phyloP scores from a whole-genome alignment of 192 early-diverging fungal species.

The Entomortierella chlamydospora region DNA sequence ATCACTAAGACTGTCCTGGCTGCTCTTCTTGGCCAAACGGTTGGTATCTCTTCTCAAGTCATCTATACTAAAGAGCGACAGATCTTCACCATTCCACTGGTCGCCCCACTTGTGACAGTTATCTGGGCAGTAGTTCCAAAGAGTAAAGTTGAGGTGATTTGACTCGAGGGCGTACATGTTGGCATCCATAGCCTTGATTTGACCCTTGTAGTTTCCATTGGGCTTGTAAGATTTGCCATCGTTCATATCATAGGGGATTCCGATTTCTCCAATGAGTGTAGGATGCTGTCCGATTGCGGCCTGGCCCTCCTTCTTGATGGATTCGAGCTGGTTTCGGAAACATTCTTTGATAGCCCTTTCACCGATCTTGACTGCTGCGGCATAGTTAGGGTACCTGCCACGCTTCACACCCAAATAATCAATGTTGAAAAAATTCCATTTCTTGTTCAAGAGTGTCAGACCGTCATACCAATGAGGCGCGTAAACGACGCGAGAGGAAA shows the following conservation, averaged over 20 bases:
- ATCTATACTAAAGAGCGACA: constrained; percentile 56
- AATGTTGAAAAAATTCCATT: constrained; percentile 67
- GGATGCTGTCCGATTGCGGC: constrained; percentile 59
- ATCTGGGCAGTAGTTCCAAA: constrained; percentile 70
- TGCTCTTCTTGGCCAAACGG: background rate
- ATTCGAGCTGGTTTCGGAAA: constrained; percentile 60
- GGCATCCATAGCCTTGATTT: constrained; percentile 69
- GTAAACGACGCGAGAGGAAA: constrained; percentile 60
- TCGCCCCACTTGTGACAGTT: constrained; percentile 63
- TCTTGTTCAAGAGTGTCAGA: constrained; percentile 68
- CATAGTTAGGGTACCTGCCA: constrained; percentile 62
- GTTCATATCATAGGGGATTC: constrained; percentile 68
- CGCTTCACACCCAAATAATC: constrained; percentile 67
- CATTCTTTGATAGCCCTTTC: constrained; percentile 64
- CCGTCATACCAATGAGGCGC: constrained; percentile 73
- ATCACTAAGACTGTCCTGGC: constrained; percentile 10
- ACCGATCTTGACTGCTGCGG: constrained; percentile 62
- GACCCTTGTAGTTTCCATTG: constrained; percentile 43
- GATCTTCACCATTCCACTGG: constrained; percentile 67
- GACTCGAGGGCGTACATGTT: constrained; percentile 59
- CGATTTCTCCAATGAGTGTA: constrained; percentile 63
- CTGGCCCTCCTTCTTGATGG: constrained; percentile 60
- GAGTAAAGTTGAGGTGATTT: constrained; percentile 60
- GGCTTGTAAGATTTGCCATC: constrained; percentile 28
- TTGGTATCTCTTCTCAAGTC: constrained; percentile 28